Base-by-base conservation (phyloP, 164 flowering plant genomes). In the Liquidambar formosana region DNA sequence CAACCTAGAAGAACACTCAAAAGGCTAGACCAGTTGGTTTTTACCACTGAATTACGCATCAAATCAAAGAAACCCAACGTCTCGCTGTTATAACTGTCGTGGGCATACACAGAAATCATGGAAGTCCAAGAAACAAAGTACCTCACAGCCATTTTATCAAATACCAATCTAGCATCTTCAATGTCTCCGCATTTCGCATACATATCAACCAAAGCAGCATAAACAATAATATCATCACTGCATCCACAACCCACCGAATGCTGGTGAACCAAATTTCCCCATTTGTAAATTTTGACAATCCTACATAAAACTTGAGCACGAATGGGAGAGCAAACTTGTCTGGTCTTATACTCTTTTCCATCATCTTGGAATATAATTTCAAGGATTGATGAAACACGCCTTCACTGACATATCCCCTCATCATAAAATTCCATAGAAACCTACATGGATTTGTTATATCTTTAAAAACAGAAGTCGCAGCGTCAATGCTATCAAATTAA, bases 301-400 rank as follows among this genome's bases (percentile, higher is more conserved):
- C 77, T 18, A 75, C 81, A 57, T 81, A 80, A 22, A 79, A 77
- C 49, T 80, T 80, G 10, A 80, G 71, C 5, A 69, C 83, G n/a
- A n/a, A n/a, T n/a, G n/a, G n/a, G n/a, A n/a, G n/a, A n/a, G n/a
- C n/a, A n/a, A n/a, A n/a, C n/a, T 80, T 77, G 48, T 75, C 79
- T 28, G 83, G 81, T 49, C 9, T 43, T 15, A 64, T n/a, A 19
- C 79, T 66, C 5, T 64, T 56, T 26, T 57, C 53, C 27, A 72
- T 43, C 83, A 80, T 80, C 25, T 67, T 27, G 16, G 28, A n/a
- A 52, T 75, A 77, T 3, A 75, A 60, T 18, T 53, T 60, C 69
- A 77, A 64, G 33, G n/a, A n/a, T n/a, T n/a, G n/a, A n/a, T n/a
- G n/a, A n/a, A n/a, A n/a, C n/a, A n/a, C n/a, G n/a, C n/a, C 72